phyloP scores from a whole-genome alignment of 108 stramenopile species.

The Pelagomonas calceolata region DNA sequence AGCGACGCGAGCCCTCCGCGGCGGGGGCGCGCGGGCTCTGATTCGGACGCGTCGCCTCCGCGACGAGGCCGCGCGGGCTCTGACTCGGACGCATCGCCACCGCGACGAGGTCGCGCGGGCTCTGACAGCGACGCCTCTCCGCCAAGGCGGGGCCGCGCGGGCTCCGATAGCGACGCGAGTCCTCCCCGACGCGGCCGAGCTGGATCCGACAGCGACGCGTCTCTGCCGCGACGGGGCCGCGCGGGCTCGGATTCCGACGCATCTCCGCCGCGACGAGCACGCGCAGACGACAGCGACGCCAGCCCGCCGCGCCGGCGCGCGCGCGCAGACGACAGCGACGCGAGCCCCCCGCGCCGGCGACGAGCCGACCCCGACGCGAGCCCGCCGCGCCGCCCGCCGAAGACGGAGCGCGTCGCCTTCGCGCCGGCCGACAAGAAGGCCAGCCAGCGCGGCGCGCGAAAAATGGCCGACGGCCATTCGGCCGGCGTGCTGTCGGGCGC shows the following conservation, averaged over 20 bases:
- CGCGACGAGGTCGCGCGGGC: background rate
- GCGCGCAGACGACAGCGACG: background rate
- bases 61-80: background rate
- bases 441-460: background rate
- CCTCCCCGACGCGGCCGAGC: background rate
- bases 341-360: background rate
- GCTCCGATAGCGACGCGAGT: background rate
- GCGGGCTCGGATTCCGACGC: background rate
- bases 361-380: background rate
- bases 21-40: background rate
- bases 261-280: background rate
- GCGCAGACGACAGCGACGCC: background rate
- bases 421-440: background rate
- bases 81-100: background rate
- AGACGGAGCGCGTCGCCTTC: too few species aligned
- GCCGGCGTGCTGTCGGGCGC: constrained; percentile 63
- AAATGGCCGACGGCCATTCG: constrained; percentile 63
- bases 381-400: background rate
- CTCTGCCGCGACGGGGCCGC: background rate
- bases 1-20: background rate
- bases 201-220: background rate
- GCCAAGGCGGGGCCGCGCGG: background rate
- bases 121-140: background rate
- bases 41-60: background rate
- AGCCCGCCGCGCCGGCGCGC: background rate